Evolutionary conservation across 2,329 filamentous ascomycete species (phyloP), one percentile per base, ranked within the genome.

Genomic region (Epichloe gansuensis): DNA sequence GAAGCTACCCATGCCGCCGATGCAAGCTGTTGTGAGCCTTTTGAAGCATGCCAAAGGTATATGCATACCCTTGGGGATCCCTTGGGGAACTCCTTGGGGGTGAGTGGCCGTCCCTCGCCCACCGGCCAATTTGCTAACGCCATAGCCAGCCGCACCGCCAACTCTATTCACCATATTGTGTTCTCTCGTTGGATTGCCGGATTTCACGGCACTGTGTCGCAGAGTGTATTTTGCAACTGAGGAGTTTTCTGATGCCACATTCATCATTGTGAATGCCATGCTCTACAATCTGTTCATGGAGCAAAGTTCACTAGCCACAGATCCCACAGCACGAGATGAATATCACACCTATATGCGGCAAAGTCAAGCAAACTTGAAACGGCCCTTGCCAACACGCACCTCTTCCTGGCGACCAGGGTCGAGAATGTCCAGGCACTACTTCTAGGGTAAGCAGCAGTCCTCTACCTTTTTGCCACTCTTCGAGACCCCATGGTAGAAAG

Each of bases 401-500:
- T 85, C 25, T 72, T 83, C 57, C 67, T 82, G 59, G 75, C 80
- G 1, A 71, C 78, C 25, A 77, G 69, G 34, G 63, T 72, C 39
- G 67, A 77, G 56, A 82, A 76, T 44, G 72, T 83, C 23, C 74
- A 81, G 56, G 78, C 81, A 9, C 67, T 85, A 3, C 60, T 78
- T n/a, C 65, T 83, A 7, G 76, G 0, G 81, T 82, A 63, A 59
- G 74, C 65, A 5, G 5, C 23, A 15, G 38, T 13, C 31, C 21
- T 21, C 31, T 28, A 6, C 21, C 13, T 39, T 39, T 31, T 39
- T 21, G 12, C 12, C 11, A 4, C 12, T 39, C 13, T 13, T 5
- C 17, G 13, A 8, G 4, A 11, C 4, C 15, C 11, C 11, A 31
- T 13, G n/a, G 9, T 11, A 17, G 8, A n/a, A 28, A 9, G 37